phyloP scores from a whole-genome alignment of 768 basidiomycete genomes.

The Mycena galericulata region DNA sequence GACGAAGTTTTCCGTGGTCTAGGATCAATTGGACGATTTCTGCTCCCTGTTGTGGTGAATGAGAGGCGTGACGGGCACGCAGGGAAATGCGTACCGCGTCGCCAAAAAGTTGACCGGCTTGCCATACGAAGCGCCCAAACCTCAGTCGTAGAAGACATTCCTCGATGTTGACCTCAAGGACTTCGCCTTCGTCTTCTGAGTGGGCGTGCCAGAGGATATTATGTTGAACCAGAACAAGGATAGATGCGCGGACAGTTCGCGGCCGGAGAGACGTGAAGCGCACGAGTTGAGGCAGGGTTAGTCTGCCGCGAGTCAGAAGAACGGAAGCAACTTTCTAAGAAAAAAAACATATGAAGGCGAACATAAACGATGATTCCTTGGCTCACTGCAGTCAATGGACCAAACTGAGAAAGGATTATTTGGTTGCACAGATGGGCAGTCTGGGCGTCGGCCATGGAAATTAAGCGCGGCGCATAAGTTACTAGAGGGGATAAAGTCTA shows the following conservation, averaged over 20 bases:
- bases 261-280: constrained; percentile 77
- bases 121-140: constrained; percentile 85
- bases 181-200: constrained; percentile 76
- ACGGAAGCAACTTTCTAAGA: constrained; percentile 77
- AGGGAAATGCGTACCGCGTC: constrained; percentile 63
- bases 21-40: constrained; percentile 82
- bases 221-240: constrained; percentile 90
- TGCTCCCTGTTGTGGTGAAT: constrained; percentile 67
- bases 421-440: constrained; percentile 63
- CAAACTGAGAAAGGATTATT: constrained; percentile 65
- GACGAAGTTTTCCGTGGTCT: constrained; percentile 88
- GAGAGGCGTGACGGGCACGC: background rate
- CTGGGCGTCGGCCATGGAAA: constrained; percentile 65
- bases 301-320: constrained; percentile 84
- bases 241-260: constrained; percentile 73
- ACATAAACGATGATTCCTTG: constrained; percentile 27
- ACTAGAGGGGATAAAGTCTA: no score
- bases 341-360: background rate
- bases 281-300: constrained; percentile 76
- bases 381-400: constrained; percentile 56
- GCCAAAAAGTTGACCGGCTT: constrained; percentile 79
- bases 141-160: constrained; percentile 87
- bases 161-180: constrained; percentile 84
- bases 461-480: constrained; percentile 25
- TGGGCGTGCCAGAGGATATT: constrained; percentile 90